phyloP scores from a whole-genome alignment of 1,139 yeast genomes.

The Saccharomycopsis phalli region DNA sequence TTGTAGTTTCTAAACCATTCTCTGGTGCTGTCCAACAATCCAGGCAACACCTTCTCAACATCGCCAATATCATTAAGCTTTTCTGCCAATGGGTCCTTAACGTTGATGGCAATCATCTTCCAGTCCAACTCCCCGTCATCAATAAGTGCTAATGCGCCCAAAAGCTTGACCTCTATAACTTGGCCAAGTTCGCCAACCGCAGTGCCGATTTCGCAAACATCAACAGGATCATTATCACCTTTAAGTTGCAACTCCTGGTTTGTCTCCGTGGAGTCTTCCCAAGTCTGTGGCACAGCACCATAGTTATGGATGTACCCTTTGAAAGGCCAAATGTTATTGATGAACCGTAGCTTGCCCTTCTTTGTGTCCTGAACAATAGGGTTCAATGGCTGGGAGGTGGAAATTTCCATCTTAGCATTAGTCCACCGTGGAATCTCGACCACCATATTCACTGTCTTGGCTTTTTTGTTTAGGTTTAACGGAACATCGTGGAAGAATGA shows the following conservation, averaged over 20 bases:
- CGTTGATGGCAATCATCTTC: constrained; percentile 85
- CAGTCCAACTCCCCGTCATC: constrained; percentile 98
- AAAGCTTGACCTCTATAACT: constrained; percentile 78
- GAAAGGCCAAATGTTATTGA: constrained; percentile 90
- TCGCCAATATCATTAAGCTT: constrained; percentile 73
- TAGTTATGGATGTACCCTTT: constrained; percentile 95
- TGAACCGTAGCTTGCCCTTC: constrained; percentile 80
- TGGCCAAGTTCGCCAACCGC: constrained; percentile 45
- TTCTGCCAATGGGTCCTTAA: constrained; percentile 69
- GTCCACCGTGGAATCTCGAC: constrained; percentile 96
- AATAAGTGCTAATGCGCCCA: constrained; percentile 88
- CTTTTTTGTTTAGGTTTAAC: constrained; percentile 51
- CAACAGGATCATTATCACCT: constrained; percentile 96
- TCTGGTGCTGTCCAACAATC: constrained; percentile 72
- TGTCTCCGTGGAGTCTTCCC: constrained; percentile 61
- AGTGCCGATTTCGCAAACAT: constrained; percentile 90
- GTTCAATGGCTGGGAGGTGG: constrained; percentile 63
- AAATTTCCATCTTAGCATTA: constrained; percentile 87
- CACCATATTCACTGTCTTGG: constrained; percentile 71
- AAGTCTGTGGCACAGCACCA: constrained; percentile 98
- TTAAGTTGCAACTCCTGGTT: constrained; percentile 33
- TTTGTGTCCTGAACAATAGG: constrained; percentile 92
- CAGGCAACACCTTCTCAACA: constrained; percentile 77
- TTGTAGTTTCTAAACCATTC: constrained; percentile 95
- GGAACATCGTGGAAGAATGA: constrained; percentile 92